Evolutionary conservation across 257 asterid species (phyloP).

Genomic region (Fraxinus quadrangulata): DNA sequence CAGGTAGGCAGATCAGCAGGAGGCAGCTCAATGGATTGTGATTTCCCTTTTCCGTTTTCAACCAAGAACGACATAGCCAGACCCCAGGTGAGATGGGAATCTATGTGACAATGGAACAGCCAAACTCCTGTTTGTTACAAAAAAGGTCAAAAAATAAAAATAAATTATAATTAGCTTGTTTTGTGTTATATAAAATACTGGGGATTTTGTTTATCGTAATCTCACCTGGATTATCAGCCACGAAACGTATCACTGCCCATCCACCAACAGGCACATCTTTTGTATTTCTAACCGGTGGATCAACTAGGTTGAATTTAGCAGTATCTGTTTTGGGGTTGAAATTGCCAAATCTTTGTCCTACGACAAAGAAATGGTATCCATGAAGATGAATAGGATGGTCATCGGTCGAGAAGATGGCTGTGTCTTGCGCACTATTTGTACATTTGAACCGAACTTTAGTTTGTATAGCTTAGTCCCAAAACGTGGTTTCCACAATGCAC

Average conservation of each 20-base stretch:
- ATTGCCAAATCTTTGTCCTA: conserved; percentile 64
- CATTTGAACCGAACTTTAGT: conserved; percentile 50
- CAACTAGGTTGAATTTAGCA: conserved; percentile 48
- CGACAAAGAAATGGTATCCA: conserved; percentile 63
- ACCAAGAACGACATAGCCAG: conserved; percentile 56
- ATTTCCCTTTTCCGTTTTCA: conserved; percentile 54
- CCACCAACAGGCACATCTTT: conserved; percentile 68
- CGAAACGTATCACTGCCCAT: conserved; percentile 64
- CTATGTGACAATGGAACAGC: conserved; percentile 73
- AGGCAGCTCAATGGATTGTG: conserved; percentile 51
- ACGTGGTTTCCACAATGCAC: too few species aligned
- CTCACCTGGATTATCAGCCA: conserved; percentile 51
- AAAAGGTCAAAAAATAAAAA: not conserved
- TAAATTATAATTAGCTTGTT: too few species aligned
- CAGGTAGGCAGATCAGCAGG: conserved; percentile 64
- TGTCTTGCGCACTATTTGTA: conserved; percentile 63
- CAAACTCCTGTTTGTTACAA: conserved; percentile 51
- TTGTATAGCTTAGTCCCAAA: conserved; percentile 48
- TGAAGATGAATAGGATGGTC: conserved; percentile 72
- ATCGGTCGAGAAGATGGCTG: conserved; percentile 57
- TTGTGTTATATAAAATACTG: too few species aligned
- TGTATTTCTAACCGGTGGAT: conserved; percentile 62
- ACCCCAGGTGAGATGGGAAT: conserved; percentile 63
- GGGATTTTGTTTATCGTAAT: too few species aligned
- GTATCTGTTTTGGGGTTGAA: conserved; percentile 33